phyloP scores from a whole-genome alignment of 164 flowering plant species.

The Vitis labrusca region DNA sequence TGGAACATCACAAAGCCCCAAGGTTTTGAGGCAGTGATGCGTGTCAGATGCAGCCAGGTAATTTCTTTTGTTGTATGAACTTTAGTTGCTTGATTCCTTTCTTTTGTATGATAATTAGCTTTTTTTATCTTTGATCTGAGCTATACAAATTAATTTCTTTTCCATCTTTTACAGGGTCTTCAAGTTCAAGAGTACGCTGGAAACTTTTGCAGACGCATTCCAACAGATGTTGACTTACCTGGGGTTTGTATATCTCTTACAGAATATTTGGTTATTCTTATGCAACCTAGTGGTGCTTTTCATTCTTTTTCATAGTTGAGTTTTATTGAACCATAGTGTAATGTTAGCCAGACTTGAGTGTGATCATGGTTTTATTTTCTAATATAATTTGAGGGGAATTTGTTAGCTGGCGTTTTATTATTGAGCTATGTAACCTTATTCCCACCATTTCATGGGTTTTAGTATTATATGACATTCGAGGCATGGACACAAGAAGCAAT shows the following conservation, averaged over 20 bases:
- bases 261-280: not conserved
- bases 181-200: constrained; percentile 98
- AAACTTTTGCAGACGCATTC: constrained; percentile 94
- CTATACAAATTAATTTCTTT: not conserved
- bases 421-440: no score
- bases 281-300: not conserved
- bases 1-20: constrained; percentile 98
- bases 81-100: not conserved
- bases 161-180: constrained; percentile 59
- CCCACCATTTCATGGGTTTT: no score
- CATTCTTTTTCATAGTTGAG: not conserved
- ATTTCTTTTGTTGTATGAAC: constrained; percentile 2
- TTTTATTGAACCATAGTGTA: not conserved
- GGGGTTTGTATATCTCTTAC: constrained; percentile 55
- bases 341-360: not conserved
- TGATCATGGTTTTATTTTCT: not conserved
- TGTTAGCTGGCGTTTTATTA: not conserved
- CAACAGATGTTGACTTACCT: constrained; percentile 97
- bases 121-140: not conserved
- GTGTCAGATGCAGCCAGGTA: constrained; percentile 98
- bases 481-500: no score
- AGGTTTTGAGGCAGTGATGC: constrained; percentile 99
- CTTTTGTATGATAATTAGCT: not conserved
- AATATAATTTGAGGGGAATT: not conserved
- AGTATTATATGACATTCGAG: no score